phyloP scores from a whole-genome alignment of 2,329 filamentous ascomycete genomes.

The Fusarium succisae region DNA sequence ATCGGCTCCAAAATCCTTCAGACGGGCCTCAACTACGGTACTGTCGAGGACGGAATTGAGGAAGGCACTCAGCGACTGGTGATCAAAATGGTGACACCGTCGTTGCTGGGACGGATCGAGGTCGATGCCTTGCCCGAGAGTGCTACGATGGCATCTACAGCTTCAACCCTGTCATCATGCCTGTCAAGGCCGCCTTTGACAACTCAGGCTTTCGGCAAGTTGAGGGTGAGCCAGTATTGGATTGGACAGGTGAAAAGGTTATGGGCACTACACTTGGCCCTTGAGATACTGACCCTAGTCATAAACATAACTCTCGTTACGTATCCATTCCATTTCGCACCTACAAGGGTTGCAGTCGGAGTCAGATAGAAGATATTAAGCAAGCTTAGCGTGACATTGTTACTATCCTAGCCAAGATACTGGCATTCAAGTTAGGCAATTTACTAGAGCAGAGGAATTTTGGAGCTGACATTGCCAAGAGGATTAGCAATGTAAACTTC shows the following conservation, averaged over 20 bases:
- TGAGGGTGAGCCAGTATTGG: not conserved
- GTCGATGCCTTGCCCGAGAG: not conserved
- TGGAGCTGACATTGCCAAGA: not conserved
- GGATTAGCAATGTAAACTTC: not conserved
- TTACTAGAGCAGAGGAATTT: not conserved
- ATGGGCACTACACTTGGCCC: not conserved
- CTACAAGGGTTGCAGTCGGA: not conserved
- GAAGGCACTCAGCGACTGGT: not conserved
- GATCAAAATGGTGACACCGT: not conserved
- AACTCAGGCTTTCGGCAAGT: not conserved
- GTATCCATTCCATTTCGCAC: not conserved
- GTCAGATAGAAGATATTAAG: not conserved
- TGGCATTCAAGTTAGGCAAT: not conserved
- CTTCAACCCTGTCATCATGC: not conserved
- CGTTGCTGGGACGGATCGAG: not conserved
- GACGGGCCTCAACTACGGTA: not conserved
- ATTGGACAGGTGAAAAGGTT: not conserved
- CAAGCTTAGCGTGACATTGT: not conserved
- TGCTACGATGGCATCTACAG: not conserved
- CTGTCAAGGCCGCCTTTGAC: not conserved
- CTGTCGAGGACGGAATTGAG: not conserved
- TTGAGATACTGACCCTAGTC: not conserved
- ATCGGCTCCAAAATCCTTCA: not conserved
- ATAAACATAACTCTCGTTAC: not conserved
- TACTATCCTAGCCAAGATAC: not conserved